Evolutionary conservation across 352 stramenopile genomes (phyloP).

Genomic region (Phytophthora cryptogea): DNA sequence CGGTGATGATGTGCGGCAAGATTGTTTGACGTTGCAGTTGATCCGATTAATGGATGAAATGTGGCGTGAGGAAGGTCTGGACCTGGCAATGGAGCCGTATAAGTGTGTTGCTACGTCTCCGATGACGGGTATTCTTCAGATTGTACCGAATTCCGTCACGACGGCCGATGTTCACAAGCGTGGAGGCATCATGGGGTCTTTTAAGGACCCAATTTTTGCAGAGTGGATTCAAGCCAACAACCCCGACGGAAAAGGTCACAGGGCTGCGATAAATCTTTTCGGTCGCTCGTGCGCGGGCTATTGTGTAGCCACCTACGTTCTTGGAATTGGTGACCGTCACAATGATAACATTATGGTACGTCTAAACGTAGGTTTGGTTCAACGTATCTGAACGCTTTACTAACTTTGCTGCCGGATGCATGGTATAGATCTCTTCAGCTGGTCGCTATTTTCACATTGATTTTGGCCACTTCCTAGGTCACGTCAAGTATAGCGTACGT

Average conservation of each 20-base stretch:
- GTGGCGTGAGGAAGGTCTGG: slow-evolving; percentile 89
- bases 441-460: slow-evolving; percentile 89
- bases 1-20: slow-evolving; percentile 95
- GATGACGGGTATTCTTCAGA: slow-evolving; percentile 89
- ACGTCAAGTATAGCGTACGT: slow-evolving; percentile 83
- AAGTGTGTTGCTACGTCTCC: slow-evolving; percentile 88
- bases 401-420: background rate
- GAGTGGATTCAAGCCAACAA: slow-evolving; percentile 85
- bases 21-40: slow-evolving; percentile 92
- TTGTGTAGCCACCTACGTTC: slow-evolving; percentile 92
- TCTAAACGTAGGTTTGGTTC: background rate
- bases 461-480: slow-evolving; percentile 82
- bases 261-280: slow-evolving; percentile 77
- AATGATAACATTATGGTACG: slow-evolving; percentile 96
- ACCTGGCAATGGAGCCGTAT: slow-evolving; percentile 91
- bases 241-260: slow-evolving; percentile 55
- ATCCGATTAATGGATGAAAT: slow-evolving; percentile 93
- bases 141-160: slow-evolving; percentile 91
- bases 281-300: slow-evolving; percentile 88
- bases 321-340: slow-evolving; percentile 94
- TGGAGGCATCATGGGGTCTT: slow-evolving; percentile 71
- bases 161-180: slow-evolving; percentile 89
- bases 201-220: slow-evolving; percentile 80
- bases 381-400: background rate
- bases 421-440: slow-evolving; percentile 54